Conservation (phyloP, 352 stramenopile species). For the Phytophthora niederhauseri region DNA sequence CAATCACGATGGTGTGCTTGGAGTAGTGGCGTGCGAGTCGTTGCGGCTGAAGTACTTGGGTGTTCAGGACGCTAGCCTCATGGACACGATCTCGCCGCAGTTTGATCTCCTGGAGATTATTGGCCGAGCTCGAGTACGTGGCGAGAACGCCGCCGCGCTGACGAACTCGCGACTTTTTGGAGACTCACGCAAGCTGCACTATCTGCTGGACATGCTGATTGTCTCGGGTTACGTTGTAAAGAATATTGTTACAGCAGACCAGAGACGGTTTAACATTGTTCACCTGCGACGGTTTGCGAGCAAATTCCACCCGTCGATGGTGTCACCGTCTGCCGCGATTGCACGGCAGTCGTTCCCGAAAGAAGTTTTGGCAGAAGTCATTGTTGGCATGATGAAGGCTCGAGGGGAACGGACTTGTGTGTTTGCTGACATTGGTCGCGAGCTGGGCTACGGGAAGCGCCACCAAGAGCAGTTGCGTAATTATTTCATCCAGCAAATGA, state of each 20-base stretch:
- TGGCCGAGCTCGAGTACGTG: slow-evolving; percentile 56
- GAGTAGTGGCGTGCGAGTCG: slow-evolving; percentile 71
- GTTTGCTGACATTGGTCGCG: slow-evolving; percentile 86
- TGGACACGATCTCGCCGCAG: slow-evolving; percentile 70
- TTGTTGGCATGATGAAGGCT: slow-evolving; percentile 67
- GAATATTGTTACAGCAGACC: slow-evolving; percentile 75
- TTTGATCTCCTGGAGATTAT: slow-evolving; percentile 86
- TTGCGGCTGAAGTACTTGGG: slow-evolving; percentile 75
- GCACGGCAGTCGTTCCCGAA: slow-evolving; percentile 68
- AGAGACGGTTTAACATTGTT: slow-evolving; percentile 82
- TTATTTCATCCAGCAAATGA: slow-evolving; percentile 83
- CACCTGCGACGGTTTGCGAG: slow-evolving; percentile 69
- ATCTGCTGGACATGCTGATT: slow-evolving; percentile 83
- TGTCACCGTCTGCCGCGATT: slow-evolving; percentile 57
- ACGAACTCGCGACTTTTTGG: slow-evolving; percentile 65
- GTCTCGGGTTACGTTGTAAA: slow-evolving; percentile 65
- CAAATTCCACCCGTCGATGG: slow-evolving; percentile 74
- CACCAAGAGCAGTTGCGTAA: slow-evolving; percentile 84
- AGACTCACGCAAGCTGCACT: slow-evolving; percentile 79
- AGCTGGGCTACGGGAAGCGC: slow-evolving; percentile 77
- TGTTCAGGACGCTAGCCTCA: slow-evolving; percentile 50
- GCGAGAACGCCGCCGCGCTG: slow-evolving; percentile 66
- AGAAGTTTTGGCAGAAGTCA: slow-evolving; percentile 58
- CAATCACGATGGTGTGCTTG: slow-evolving; percentile 54
- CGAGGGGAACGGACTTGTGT: slow-evolving; percentile 75